Percentiles rank a stretch among this genome's conserved stretches.
phyloP scores from a whole-genome alignment of 1,139 yeast genomes.

The Saccharomycopsis phalli region DNA sequence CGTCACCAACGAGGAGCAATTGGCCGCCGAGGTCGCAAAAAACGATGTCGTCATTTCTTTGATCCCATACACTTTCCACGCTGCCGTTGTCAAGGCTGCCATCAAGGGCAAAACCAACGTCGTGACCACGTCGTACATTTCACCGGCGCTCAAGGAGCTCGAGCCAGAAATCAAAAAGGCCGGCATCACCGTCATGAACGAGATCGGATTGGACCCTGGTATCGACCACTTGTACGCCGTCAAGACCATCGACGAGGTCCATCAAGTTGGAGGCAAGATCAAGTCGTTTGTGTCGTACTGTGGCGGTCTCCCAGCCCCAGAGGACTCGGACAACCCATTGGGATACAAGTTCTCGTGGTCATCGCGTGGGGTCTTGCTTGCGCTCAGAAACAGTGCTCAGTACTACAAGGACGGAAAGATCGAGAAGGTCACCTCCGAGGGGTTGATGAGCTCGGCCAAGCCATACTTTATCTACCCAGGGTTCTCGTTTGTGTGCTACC shows the following conservation, averaged over 20 bases:
- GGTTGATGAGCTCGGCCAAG: slow-evolving; percentile 89
- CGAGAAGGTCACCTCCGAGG: slow-evolving; percentile 76
- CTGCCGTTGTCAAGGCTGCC: slow-evolving; percentile 86
- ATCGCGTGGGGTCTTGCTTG: slow-evolving; percentile 93
- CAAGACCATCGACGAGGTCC: slow-evolving; percentile 96
- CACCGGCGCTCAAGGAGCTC: slow-evolving; percentile 79
- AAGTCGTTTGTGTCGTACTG: slow-evolving; percentile 91
- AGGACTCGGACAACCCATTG: slow-evolving; percentile 91
- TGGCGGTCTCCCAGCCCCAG: slow-evolving; percentile 98
- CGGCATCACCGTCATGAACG: slow-evolving; percentile 86
- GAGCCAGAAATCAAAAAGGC: slow-evolving; percentile 76
- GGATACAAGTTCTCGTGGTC: slow-evolving; percentile 99
- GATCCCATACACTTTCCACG: slow-evolving; percentile 94
- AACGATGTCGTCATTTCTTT: slow-evolving; percentile 84
- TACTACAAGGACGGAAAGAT: slow-evolving; percentile 82
- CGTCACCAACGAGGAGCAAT: slow-evolving; percentile 67
- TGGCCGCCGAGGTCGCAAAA: slow-evolving; percentile 69
- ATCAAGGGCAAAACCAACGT: slow-evolving; percentile 86
- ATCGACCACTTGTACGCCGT: slow-evolving; percentile 96
- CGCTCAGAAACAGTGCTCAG: slow-evolving; percentile 87
- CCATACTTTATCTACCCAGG: slow-evolving; percentile 97
- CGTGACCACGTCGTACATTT: slow-evolving; percentile 92
- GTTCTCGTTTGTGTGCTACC: slow-evolving; percentile 88
- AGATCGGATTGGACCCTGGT: slow-evolving; percentile 96
- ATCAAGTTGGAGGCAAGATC: slow-evolving; percentile 82